phyloP scores from a whole-genome alignment of 2,329 filamentous ascomycete genomes.

The Eurotiales sp. region DNA sequence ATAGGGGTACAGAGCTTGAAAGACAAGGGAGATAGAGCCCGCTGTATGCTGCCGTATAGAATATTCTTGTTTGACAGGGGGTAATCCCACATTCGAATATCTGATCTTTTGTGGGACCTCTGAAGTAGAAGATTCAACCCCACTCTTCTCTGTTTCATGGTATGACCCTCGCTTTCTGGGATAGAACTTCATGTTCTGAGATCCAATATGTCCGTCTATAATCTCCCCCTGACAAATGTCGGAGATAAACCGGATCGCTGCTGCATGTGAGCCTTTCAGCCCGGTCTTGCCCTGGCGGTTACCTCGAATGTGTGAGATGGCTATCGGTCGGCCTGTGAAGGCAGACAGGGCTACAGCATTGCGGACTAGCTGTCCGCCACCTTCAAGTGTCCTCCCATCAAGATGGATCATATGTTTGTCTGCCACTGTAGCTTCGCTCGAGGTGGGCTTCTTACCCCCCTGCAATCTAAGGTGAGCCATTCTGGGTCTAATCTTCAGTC shows the following conservation, averaged over 20 bases:
- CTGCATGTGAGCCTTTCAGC: slow-evolving; percentile 56
- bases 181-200: slow-evolving; percentile 31
- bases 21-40: slow-evolving; percentile 53
- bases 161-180: slow-evolving; percentile 17
- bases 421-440: not conserved
- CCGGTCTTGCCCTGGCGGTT: slow-evolving; percentile 49
- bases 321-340: slow-evolving; percentile 48
- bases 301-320: slow-evolving; percentile 53
- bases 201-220: slow-evolving; percentile 33
- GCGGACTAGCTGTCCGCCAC: slow-evolving; percentile 59
- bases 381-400: slow-evolving; percentile 58
- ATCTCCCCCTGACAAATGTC: slow-evolving; percentile 45
- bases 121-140: not conserved
- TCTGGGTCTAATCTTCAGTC: too few relatives aligned
- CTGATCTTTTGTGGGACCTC: not conserved
- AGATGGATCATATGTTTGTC: slow-evolving; percentile 32
- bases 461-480: not conserved
- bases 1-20: slow-evolving; percentile 59
- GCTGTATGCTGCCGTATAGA: slow-evolving; percentile 45
- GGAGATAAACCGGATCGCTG: slow-evolving; percentile 52
- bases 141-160: not conserved
- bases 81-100: slow-evolving; percentile 14
- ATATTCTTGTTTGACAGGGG: slow-evolving; percentile 30
- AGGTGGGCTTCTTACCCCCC: not conserved
- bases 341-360: slow-evolving; percentile 54